Evolutionary conservation across 208 protist species (phyloP).

Genomic region (Trypanosoma vivax): DNA sequence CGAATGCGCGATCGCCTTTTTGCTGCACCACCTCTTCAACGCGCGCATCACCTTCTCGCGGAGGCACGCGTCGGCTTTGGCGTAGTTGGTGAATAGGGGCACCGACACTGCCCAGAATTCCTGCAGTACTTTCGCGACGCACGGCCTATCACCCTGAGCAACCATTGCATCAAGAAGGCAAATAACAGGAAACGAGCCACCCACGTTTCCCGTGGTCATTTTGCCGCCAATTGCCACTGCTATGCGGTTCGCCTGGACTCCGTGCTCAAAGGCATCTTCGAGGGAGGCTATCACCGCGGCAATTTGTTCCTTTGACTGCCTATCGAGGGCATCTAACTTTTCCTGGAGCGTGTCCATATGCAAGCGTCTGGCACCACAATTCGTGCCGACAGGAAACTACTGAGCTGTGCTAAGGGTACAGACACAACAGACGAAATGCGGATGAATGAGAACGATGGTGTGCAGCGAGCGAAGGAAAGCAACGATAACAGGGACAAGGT

Average conservation of each 20-base stretch:
- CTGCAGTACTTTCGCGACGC: conserved; percentile 26
- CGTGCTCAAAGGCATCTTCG: conserved; percentile 2
- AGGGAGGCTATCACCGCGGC: conserved; percentile 10
- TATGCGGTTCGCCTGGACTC: conserved; percentile 35
- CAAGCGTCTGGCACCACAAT: not conserved
- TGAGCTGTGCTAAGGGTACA: not conserved
- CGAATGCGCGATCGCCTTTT: conserved; percentile 21
- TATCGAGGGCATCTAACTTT: conserved; percentile 35
- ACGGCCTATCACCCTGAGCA: conserved; percentile 3
- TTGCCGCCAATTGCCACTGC: conserved; percentile 61
- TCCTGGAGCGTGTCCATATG: conserved; percentile 49
- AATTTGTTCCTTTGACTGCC: conserved; percentile 74
- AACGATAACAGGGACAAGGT: too few species aligned
- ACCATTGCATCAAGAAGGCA: conserved; percentile 66
- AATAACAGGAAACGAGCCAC: conserved; percentile 49
- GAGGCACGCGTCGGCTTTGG: conserved; percentile 20
- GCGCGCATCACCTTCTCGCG: conserved; percentile 48
- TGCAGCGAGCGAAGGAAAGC: too few species aligned
- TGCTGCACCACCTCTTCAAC: conserved; percentile 51
- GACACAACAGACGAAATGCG: conserved; percentile 28
- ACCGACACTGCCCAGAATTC: conserved; percentile 47
- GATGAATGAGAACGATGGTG: too few species aligned
- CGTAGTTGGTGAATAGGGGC: conserved; percentile 27
- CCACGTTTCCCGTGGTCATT: conserved; percentile 42
- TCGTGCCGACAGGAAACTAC: not conserved